Conservation (phyloP, 148 eudicot genomes). For the Pharnaceum exiguum region DNA sequence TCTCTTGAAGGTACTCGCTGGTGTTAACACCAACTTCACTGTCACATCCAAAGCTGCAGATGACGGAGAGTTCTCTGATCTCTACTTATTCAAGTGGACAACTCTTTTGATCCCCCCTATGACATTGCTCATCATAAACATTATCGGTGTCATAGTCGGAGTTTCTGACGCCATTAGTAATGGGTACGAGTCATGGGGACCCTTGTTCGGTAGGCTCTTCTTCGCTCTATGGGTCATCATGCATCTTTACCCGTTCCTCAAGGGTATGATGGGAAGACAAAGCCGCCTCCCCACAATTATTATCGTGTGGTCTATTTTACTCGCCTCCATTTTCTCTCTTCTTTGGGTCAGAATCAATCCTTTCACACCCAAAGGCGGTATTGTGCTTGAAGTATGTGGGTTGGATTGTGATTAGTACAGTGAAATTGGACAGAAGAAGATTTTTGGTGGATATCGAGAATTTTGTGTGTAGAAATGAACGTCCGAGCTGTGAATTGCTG, state of each 20-base stretch:
- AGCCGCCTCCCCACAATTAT: conserved; percentile 69
- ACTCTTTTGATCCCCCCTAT: conserved; percentile 76
- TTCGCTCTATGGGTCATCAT: conserved; percentile 93
- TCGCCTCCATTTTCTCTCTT: conserved; percentile 84
- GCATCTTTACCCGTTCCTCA: conserved; percentile 93
- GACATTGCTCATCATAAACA: conserved; percentile 74
- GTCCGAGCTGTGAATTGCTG: conserved; percentile 3
- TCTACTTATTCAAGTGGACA: conserved; percentile 93
- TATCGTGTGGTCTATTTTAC: conserved; percentile 81
- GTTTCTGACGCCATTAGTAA: conserved; percentile 88
- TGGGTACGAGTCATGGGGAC: conserved; percentile 92
- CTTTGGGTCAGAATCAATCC: conserved; percentile 95
- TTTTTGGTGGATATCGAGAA: conserved; percentile 19
- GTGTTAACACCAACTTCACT: conserved; percentile 89
- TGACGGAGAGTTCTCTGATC: conserved; percentile 84
- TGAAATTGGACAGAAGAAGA: background rate
- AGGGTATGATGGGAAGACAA: conserved; percentile 90
- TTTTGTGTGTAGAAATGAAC: conserved; percentile 22
- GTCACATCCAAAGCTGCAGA: conserved; percentile 95
- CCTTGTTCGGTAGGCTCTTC: conserved; percentile 81
- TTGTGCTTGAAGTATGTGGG: conserved; percentile 88
- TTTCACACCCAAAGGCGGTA: conserved; percentile 56
- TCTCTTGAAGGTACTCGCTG: conserved; percentile 91
- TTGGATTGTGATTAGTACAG: conserved; percentile 66
- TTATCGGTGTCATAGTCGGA: conserved; percentile 78